Evolutionary conservation across 2,329 filamentous ascomycete genomes (phyloP).

Genomic region (Botryosphaeria dothidea): DNA sequence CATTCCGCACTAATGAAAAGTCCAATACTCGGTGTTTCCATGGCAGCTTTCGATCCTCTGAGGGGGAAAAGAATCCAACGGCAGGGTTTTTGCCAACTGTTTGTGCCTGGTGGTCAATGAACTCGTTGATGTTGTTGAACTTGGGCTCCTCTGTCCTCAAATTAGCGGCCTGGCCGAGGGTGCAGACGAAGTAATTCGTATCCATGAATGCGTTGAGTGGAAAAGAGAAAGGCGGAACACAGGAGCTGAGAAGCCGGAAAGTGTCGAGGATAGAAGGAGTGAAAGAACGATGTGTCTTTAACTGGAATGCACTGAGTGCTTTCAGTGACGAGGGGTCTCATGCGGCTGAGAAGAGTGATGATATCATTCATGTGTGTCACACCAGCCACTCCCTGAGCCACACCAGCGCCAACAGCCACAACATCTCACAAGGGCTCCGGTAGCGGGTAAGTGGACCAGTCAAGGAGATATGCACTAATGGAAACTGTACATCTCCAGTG

Average conservation of each 20-base stretch:
- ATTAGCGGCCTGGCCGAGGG: constrained; percentile 55
- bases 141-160: constrained; percentile 31
- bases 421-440: no score
- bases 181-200: constrained; percentile 62
- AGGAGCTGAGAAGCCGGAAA: background rate
- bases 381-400: no score
- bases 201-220: background rate
- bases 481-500: no score
- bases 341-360: no score
- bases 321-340: background rate
- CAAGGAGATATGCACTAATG: no score
- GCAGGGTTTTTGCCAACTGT: constrained; percentile 44
- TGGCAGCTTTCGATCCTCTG: background rate
- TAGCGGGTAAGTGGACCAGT: no score
- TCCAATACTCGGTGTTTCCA: constrained; percentile 37
- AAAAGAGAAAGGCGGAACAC: background rate
- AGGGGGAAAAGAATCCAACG: constrained; percentile 51
- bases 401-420: no score
- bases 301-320: background rate
- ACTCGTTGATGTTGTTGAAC: constrained; percentile 25
- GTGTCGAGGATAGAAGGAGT: background rate
- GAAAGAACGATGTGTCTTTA: no score
- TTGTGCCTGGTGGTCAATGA: constrained; percentile 44
- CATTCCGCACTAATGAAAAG: constrained; percentile 37
- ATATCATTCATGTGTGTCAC: no score